Conservation (phyloP, 1,284 basidiomycete species). For the Malassezia sympodialis region DNA sequence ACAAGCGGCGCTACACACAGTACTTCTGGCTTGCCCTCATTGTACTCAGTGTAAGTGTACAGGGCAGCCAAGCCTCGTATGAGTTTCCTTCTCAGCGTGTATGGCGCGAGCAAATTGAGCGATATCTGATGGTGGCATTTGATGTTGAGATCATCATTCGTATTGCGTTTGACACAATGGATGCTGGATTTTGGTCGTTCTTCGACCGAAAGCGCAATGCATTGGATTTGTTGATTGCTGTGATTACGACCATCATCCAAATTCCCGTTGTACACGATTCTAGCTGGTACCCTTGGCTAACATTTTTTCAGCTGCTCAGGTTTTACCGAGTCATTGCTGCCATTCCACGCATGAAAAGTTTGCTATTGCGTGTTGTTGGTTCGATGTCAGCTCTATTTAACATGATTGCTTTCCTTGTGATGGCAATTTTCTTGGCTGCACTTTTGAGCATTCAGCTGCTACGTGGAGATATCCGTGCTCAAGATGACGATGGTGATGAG, state of each 20-base stretch:
- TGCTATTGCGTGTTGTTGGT: conserved; percentile 64
- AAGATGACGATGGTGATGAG: conserved; percentile 34
- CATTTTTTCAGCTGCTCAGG: conserved; percentile 72
- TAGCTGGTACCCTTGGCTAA: conserved; percentile 74
- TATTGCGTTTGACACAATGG: conserved; percentile 55
- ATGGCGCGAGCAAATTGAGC: conserved; percentile 56
- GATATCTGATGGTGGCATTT: conserved; percentile 72
- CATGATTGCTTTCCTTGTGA: conserved; percentile 82
- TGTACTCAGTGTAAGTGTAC: conserved; percentile 57
- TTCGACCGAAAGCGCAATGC: conserved; percentile 61
- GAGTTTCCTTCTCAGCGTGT: conserved; percentile 17
- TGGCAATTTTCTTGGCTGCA: conserved; percentile 78
- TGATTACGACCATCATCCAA: conserved; percentile 71
- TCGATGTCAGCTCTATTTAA: conserved; percentile 83
- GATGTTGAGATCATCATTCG: conserved; percentile 78
- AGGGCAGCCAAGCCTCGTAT: conserved; percentile 62
- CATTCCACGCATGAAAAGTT: conserved; percentile 63
- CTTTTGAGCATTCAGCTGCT: conserved; percentile 63
- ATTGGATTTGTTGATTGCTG: conserved; percentile 70
- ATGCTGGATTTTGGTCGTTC: conserved; percentile 76
- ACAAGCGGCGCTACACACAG: conserved; percentile 38
- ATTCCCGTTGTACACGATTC: conserved; percentile 65
- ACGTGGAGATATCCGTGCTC: conserved; percentile 64
- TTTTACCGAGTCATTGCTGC: conserved; percentile 90
- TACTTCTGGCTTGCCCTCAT: conserved; percentile 56